These are phyloP conservation scores for Isatis lusitanica DNA, from an alignment of 441 rosid genomes.

Conservation along the genomic window DNA sequence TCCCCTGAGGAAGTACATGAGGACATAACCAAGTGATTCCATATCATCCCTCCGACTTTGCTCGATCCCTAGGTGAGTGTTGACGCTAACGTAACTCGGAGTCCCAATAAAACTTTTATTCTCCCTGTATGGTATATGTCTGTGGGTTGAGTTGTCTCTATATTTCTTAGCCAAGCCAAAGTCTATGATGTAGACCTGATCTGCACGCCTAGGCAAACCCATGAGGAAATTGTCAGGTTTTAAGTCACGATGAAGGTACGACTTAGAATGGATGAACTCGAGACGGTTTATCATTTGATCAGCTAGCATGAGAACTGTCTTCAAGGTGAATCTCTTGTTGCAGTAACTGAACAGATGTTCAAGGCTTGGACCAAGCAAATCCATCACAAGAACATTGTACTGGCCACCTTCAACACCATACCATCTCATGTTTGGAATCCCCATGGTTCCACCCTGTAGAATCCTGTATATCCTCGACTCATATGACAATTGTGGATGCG, in stretches of 20 bases:
- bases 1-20: slow-evolving; percentile 88
- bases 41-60: slow-evolving; percentile 95
- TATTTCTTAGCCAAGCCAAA: slow-evolving; percentile 93
- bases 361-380: slow-evolving; percentile 90
- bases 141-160: slow-evolving; percentile 75
- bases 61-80: slow-evolving; percentile 68
- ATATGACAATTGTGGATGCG: slow-evolving; percentile 79
- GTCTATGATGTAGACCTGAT: slow-evolving; percentile 80
- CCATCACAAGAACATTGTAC: slow-evolving; percentile 88
- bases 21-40: slow-evolving; percentile 91
- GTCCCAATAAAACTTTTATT: slow-evolving; percentile 87
- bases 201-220: slow-evolving; percentile 91
- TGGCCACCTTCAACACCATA: slow-evolving; percentile 75
- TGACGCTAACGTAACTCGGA: slow-evolving; percentile 94
- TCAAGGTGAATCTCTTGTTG: slow-evolving; percentile 74
- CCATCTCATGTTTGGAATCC: slow-evolving; percentile 87
- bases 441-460: slow-evolving; percentile 91
- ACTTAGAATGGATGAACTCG: slow-evolving; percentile 83
- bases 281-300: slow-evolving; percentile 92
- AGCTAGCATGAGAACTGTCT: slow-evolving; percentile 89
- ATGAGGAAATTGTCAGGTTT: slow-evolving; percentile 94
- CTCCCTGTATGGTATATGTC: slow-evolving; percentile 91
- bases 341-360: slow-evolving; percentile 83
- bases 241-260: slow-evolving; percentile 87
- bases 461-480: slow-evolving; percentile 80